Evolutionary conservation across 2,329 filamentous ascomycete species (phyloP).

Genomic region (Bipolaris sorokiniana): DNA sequence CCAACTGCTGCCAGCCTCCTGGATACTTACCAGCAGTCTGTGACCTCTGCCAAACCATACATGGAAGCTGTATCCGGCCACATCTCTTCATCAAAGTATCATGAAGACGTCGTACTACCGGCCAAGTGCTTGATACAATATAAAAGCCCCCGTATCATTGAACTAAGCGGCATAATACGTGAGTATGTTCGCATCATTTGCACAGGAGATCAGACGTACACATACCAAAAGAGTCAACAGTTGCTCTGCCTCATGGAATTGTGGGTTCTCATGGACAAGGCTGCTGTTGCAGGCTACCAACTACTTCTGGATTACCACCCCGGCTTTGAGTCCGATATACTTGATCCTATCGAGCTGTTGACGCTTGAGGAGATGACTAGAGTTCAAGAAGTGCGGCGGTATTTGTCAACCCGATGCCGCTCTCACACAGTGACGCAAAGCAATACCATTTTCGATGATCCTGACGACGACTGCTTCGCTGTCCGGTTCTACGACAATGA

Average conservation of each 20-base stretch:
- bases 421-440: constrained; percentile 13
- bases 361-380: constrained; percentile 57
- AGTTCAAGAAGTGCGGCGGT: constrained; percentile 57
- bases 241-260: constrained; percentile 63
- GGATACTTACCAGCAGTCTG: constrained; percentile 20
- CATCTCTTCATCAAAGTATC: constrained; percentile 19
- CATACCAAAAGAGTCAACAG: constrained; percentile 57
- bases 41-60: constrained; percentile 24
- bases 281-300: constrained; percentile 52
- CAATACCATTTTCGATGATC: constrained; percentile 58
- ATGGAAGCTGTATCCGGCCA: constrained; percentile 13
- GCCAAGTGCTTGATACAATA: constrained; percentile 32
- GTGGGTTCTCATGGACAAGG: constrained; percentile 64
- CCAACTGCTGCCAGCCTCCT: constrained; percentile 19
- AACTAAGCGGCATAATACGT: constrained; percentile 49
- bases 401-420: constrained; percentile 53
- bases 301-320: constrained; percentile 61
- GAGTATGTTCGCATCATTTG: constrained; percentile 15
- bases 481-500: constrained; percentile 53
- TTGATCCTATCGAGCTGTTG: constrained; percentile 64
- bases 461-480: constrained; percentile 54
- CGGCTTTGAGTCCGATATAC: constrained; percentile 55
- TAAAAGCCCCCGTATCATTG: constrained; percentile 30
- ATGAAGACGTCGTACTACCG: constrained; percentile 30
- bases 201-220: constrained; percentile 48